phyloP scores from a whole-genome alignment of 441 rosid genomes.

The Heliophila coronopifolia region DNA sequence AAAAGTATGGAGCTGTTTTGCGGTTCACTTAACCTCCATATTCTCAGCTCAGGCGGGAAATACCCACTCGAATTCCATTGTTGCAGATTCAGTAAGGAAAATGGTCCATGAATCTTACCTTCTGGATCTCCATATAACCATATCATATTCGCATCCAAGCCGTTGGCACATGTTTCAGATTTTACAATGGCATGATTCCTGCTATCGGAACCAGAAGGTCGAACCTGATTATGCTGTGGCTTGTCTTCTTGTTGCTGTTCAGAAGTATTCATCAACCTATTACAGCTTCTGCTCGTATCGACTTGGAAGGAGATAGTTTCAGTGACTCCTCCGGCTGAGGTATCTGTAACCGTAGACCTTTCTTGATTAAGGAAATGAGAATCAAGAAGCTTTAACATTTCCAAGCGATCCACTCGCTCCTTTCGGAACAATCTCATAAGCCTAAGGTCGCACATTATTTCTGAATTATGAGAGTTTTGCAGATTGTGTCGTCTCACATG shows the following conservation, averaged over 20 bases:
- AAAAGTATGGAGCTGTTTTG: conserved; percentile 60
- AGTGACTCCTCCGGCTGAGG: conserved; percentile 31
- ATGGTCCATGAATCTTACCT: conserved; percentile 89
- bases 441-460: conserved; percentile 63
- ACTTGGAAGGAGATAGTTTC: conserved; percentile 35
- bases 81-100: conserved; percentile 51
- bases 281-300: conserved; percentile 32
- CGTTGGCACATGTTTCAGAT: conserved; percentile 35
- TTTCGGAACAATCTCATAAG: conserved; percentile 64
- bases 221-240: conserved; percentile 20
- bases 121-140: conserved; percentile 91
- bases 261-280: conserved; percentile 27
- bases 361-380: conserved; percentile 58
- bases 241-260: conserved; percentile 29
- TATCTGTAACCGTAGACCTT: conserved; percentile 32
- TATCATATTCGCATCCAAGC: conserved; percentile 53
- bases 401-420: conserved; percentile 59
- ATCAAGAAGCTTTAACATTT: conserved; percentile 89
- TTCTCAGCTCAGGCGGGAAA: conserved; percentile 67
- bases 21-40: conserved; percentile 67
- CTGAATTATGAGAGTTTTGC: conserved; percentile 56
- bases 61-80: conserved; percentile 61
- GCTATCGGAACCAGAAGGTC: conserved; percentile 29
- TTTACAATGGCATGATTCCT: conserved; percentile 24
- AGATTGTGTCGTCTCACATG: conserved; percentile 63